Evolutionary conservation across 1,139 yeast genomes (phyloP).

Genomic region (Tardiomyces depauwii): DNA sequence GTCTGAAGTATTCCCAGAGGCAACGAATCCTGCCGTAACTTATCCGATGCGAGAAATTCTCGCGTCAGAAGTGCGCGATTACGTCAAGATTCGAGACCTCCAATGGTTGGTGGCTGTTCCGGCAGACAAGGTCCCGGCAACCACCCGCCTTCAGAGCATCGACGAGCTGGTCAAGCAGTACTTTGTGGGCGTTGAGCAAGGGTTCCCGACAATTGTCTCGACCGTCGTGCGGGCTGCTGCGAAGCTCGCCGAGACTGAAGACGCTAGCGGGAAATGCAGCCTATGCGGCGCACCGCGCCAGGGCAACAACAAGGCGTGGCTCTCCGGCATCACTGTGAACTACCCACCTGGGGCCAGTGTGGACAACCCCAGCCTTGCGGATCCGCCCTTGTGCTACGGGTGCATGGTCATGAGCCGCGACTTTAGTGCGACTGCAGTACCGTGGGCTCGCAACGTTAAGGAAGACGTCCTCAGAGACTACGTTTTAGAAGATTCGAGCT

Average conservation of each 20-base stretch:
- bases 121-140: conserved; percentile 15
- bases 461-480: not conserved
- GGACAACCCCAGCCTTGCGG: not conserved
- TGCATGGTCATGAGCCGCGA: not conserved
- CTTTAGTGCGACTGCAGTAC: not conserved
- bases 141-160: conserved; percentile 61
- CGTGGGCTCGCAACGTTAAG: not conserved
- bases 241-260: conserved; percentile 46
- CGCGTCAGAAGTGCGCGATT: conserved; percentile 51
- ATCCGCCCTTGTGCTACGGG: not conserved
- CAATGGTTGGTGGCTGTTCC: conserved; percentile 9
- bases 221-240: conserved; percentile 88
- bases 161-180: conserved; percentile 69
- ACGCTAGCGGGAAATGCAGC: conserved; percentile 12
- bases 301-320: conserved; percentile 57
- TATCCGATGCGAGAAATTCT: conserved; percentile 73
- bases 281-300: conserved; percentile 20
- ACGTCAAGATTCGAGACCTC: conserved; percentile 31
- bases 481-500: not conserved
- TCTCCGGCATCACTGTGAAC: conserved; percentile 59
- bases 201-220: conserved; percentile 84
- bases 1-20: conserved; percentile 6
- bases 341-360: conserved; percentile 34
- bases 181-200: conserved; percentile 62
- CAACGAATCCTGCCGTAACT: conserved; percentile 29